Conservation (phyloP, 257 asterid genomes). For the Coffea eugenioides region DNA sequence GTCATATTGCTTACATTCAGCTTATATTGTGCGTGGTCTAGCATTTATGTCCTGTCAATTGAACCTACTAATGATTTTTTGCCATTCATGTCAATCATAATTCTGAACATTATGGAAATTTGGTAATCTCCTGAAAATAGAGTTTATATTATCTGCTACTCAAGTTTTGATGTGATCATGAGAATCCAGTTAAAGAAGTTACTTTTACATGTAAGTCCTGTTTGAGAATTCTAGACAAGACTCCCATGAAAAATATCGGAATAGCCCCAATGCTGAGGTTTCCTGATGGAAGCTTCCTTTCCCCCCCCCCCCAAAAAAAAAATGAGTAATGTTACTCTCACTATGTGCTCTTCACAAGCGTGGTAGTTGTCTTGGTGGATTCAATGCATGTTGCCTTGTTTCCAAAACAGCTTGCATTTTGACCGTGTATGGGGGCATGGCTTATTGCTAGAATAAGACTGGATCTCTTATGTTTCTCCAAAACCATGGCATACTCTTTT, state of each 20-base stretch:
- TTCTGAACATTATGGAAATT: not conserved
- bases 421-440: not conserved
- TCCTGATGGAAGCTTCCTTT: not conserved
- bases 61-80: not conserved
- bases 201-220: not conserved
- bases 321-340: not conserved
- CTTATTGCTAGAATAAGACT: not conserved
- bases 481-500: not conserved
- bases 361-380: not conserved
- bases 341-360: not conserved
- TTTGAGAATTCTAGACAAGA: not conserved
- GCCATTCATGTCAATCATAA: not conserved
- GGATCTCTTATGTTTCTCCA: not conserved
- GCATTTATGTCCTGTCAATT: not conserved
- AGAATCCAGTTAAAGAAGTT: not conserved
- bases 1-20: conserved; percentile 1
- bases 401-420: not conserved
- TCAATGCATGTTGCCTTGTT: not conserved
- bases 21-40: not conserved
- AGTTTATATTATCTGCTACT: not conserved
- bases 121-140: not conserved
- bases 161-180: not conserved
- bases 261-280: not conserved
- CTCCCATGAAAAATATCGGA: not conserved
- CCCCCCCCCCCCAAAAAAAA: not conserved